Evolutionary conservation across 306 rosid species (phyloP).

Genomic region (Cicer arietinum): DNA sequence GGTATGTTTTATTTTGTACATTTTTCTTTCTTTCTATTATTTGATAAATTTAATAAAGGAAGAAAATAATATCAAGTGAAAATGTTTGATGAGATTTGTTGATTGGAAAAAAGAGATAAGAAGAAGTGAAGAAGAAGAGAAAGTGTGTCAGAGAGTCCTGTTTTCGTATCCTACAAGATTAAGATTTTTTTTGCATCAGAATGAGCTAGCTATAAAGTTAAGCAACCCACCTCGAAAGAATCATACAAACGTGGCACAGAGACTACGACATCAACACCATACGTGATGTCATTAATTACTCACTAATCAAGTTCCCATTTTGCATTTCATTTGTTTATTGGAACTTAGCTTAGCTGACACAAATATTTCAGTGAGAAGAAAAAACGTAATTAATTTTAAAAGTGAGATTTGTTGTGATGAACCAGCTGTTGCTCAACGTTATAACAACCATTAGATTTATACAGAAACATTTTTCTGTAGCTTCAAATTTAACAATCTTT

Average conservation of each 20-base stretch:
- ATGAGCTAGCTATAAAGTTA: slow-evolving; percentile 42
- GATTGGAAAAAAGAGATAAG: slow-evolving; percentile 43
- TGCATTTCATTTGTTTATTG: slow-evolving; percentile 17
- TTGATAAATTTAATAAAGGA: neutral
- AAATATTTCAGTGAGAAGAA: slow-evolving; percentile 40
- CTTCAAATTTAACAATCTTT: no score
- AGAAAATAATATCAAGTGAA: slow-evolving; percentile 29
- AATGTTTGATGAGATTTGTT: neutral
- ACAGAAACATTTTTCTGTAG: no score
- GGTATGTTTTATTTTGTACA: neutral
- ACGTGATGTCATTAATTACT: slow-evolving; percentile 42
- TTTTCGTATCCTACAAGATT: slow-evolving; percentile 74
- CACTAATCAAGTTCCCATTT: neutral
- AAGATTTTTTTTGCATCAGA: slow-evolving; percentile 50
- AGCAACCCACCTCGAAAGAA: slow-evolving; percentile 49
- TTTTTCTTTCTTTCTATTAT: neutral
- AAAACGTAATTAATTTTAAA: neutral
- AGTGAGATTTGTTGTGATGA: slow-evolving; percentile 10
- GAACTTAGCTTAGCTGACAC: slow-evolving; percentile 42
- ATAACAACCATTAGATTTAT: no score
- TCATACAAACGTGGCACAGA: slow-evolving; percentile 7
- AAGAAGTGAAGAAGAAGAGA: slow-evolving; percentile 26
- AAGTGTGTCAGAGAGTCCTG: slow-evolving; percentile 54
- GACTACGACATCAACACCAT: slow-evolving; percentile 19
- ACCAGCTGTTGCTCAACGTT: neutral